Base-by-base conservation (phyloP, 2,329 filamentous ascomycete species). In the Hypomyces rosellus region DNA sequence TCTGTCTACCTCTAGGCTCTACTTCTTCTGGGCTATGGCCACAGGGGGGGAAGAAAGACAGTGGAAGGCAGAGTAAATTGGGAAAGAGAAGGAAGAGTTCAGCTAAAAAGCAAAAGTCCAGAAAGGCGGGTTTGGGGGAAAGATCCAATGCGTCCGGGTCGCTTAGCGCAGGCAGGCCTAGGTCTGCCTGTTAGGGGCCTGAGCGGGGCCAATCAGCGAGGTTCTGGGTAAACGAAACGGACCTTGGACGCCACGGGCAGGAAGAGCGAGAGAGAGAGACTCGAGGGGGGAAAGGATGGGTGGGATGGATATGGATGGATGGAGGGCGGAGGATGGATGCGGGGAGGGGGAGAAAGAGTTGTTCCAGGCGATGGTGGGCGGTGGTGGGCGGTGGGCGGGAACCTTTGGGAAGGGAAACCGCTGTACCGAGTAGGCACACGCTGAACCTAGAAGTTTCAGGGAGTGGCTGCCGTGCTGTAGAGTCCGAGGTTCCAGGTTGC, bases 181-280 rank as follows among this genome's bases (percentile, higher is more conserved):
- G 20, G 20, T 30, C 9, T 30, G 52, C 57, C 60, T 59, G 59
- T 62, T 59, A 57, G 57, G 60, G 60, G 52, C 49, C 54, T 41
- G 43, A 45, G 45, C 50, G 57, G 55, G 57, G 50, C 66, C 65
- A 68, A 67, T 69, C 59, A 66, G 57, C 56, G 54, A 52, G 52
- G 45, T 20, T 20, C 20, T 20, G 20, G 20, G 20, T 20, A 20
- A 20, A 20, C 20, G 20, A 20, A 20, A 20, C 20, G 20, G 20
- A 20, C 20, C 34, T 30, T 30, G 25, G 25, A 30, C 59, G 63
- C 61, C 62, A 64, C 58, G 57, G 25, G 4, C 25, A 30, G 9
- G 25, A 30, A 30, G 25, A 25, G 22, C 4, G 4, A 25, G 25
- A 22, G 13, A 22, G 4, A 37, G 5, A 30, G 20, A 43, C 12